phyloP scores from a whole-genome alignment of 2,329 filamentous ascomycete species.

The Colletotrichum paranaense region DNA sequence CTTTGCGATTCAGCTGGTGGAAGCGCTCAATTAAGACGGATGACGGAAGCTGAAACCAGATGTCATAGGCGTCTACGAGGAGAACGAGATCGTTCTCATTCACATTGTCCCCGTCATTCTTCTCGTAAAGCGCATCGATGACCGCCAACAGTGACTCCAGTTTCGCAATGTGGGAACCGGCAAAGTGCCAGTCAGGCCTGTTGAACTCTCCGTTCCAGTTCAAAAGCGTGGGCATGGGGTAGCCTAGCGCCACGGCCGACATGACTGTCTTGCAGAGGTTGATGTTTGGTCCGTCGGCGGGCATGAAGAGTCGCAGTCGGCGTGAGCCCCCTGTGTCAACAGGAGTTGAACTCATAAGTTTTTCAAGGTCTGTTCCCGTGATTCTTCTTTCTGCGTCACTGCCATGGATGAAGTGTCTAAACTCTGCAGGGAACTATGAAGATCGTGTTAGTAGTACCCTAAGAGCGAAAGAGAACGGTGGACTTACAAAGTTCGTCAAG shows the following conservation, averaged over 20 bases:
- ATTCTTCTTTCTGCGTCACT: not conserved
- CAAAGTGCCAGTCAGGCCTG: constrained; percentile 49
- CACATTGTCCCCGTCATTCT: constrained; percentile 27
- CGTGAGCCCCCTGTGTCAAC: constrained; percentile 34
- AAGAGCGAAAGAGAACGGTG: not conserved
- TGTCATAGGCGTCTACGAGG: constrained; percentile 51
- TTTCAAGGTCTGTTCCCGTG: not conserved
- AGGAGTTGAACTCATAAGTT: not conserved
- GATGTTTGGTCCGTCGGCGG: constrained; percentile 48
- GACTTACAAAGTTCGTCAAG: constrained; percentile 1
- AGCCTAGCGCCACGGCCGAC: constrained; percentile 51
- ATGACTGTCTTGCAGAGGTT: constrained; percentile 53
- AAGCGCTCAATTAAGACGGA: constrained; percentile 50
- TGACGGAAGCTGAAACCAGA: constrained; percentile 53
- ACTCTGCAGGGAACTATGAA: not conserved
- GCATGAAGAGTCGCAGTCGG: constrained; percentile 51
- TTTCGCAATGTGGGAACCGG: constrained; percentile 52
- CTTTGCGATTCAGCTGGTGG: constrained; percentile 48
- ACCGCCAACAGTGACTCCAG: constrained; percentile 47
- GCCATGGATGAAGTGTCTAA: not conserved
- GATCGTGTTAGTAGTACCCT: not conserved
- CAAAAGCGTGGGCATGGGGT: constrained; percentile 49
- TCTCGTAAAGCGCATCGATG: constrained; percentile 43
- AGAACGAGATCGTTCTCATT: constrained; percentile 47
- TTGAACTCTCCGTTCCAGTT: constrained; percentile 53